Evolutionary conservation across 2,329 filamentous ascomycete species (phyloP), one percentile per base, ranked within the genome.

Genomic region (Endocalyx cinctus): DNA sequence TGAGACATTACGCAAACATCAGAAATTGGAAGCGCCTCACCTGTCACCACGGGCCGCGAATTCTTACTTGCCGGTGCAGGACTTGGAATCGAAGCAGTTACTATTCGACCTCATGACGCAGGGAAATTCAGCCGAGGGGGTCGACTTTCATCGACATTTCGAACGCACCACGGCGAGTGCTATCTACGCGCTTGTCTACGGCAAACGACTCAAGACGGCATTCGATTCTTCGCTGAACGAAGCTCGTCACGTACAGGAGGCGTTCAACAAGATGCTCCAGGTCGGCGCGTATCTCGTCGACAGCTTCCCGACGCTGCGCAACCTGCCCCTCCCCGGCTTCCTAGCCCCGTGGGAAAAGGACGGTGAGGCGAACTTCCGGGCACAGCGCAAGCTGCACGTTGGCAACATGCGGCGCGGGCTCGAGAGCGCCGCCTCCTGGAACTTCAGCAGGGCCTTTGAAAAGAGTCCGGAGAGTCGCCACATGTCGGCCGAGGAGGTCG

Each of bases 41-140:
- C 54, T 62, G 0, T 51, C 42, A 3, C 26, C 42, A 1, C 46
- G 40, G 38, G 56, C 47, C 26, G 58, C 31, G 31, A 47, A 46
- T 3, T 57, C 52, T 0, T 70, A 69, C 35, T 53, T 53, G n/a
- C 50, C 55, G 0, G 42, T 71, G 0, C 65, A 70, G 41, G 63
- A 69, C 10, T 53, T 70, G 5, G 69, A 72, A 42, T 63, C 60
- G 17, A 62, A 58, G 34, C 64, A 70, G 30, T 41, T 70, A 1
- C 37, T 71, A 2, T 51, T 50, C n/a, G 63, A 70, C 12, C 39
- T 70, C 15, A 39, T 46, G 2, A 51, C 53, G 3, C 34, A 52
- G 33, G 49, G 52, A 14, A 19, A 33, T 7, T 13, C 27, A 8
- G 53, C 51, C 1, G 37, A 37, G 5, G 48, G 51, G 1, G 31